These are phyloP conservation scores for Diaporthe velutina DNA, from an alignment of 2,329 filamentous ascomycete species.

Conservation along the genomic window DNA sequence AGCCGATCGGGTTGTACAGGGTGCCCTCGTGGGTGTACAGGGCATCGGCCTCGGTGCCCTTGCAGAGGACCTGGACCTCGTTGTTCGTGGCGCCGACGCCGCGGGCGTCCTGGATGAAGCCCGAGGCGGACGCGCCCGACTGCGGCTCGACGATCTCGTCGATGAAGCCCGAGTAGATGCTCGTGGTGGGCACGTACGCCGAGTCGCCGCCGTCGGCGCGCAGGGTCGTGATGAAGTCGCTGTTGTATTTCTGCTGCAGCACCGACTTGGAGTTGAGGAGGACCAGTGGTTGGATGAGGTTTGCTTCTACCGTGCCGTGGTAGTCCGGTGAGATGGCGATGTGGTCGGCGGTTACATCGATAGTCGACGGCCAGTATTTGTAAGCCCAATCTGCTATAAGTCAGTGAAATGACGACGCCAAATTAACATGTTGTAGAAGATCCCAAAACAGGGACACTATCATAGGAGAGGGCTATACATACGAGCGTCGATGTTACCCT, in stretches of 20 bases:
- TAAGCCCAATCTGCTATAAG: conserved; percentile 59
- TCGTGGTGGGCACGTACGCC: conserved; percentile 67
- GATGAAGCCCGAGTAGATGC: conserved; percentile 59
- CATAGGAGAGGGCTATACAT: not conserved
- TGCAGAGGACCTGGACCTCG: conserved; percentile 59
- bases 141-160: conserved; percentile 67
- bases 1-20: conserved; percentile 57
- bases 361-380: conserved; percentile 66
- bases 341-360: conserved; percentile 56
- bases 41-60: conserved; percentile 52
- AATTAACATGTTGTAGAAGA: rapidly evolving
- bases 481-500: conserved; percentile 62
- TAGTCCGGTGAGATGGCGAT: conserved; percentile 65
- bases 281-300: conserved; percentile 32
- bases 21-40: conserved; percentile 64
- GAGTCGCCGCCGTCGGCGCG: conserved; percentile 59
- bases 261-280: conserved; percentile 42
- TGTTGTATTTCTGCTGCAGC: conserved; percentile 60
- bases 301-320: conserved; percentile 44
- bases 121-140: conserved; percentile 58
- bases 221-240: conserved; percentile 56
- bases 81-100: conserved; percentile 60
- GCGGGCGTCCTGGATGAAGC: conserved; percentile 54
- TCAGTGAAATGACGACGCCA: not conserved
- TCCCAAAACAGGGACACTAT: too few relatives aligned